Percentiles rank a stretch among this genome's conserved stretches.
Conservation (phyloP, 2,329 filamentous ascomycete genomes). For the Pezicula neosporulosa region DNA sequence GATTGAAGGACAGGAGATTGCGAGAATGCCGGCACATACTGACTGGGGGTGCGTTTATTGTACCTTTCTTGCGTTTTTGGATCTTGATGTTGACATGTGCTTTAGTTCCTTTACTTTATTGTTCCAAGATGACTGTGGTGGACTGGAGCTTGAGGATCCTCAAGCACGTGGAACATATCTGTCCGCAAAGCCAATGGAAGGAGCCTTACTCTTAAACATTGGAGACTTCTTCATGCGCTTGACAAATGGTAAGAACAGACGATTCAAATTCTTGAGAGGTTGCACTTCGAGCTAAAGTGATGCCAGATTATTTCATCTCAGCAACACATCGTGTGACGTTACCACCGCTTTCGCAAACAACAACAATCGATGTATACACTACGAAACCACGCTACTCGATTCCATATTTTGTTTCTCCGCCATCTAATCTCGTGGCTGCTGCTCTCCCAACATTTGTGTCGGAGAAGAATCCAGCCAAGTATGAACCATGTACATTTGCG, state of each 20-base stretch:
- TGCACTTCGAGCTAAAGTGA: background rate
- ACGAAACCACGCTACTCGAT: background rate
- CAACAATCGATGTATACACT: background rate
- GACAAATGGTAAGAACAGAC: background rate
- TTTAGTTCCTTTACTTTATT: slow-evolving; percentile 34
- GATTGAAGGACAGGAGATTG: slow-evolving; percentile 17
- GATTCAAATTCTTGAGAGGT: background rate
- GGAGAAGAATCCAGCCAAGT: slow-evolving; percentile 27
- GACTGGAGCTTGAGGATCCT: slow-evolving; percentile 42
- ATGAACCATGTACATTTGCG: slow-evolving; percentile 6
- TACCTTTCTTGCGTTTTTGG: background rate
- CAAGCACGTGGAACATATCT: slow-evolving; percentile 35
- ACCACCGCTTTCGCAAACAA: background rate
- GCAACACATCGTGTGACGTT: slow-evolving; percentile 74
- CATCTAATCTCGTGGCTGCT: background rate
- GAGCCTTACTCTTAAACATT: slow-evolving; percentile 40
- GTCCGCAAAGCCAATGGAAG: slow-evolving; percentile 34
- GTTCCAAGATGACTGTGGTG: slow-evolving; percentile 41
- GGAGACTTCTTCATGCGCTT: slow-evolving; percentile 31
- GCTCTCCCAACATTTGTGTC: slow-evolving; percentile 22
- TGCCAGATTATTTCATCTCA: slow-evolving; percentile 61
- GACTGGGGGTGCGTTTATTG: slow-evolving; percentile 36
- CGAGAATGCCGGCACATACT: slow-evolving; percentile 26
- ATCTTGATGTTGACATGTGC: background rate
- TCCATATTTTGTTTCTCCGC: slow-evolving; percentile 1